Percentiles rank a stretch among this genome's conserved stretches.
phyloP scores from a whole-genome alignment of 2,329 filamentous ascomycete genomes.

The Dothistroma pini region DNA sequence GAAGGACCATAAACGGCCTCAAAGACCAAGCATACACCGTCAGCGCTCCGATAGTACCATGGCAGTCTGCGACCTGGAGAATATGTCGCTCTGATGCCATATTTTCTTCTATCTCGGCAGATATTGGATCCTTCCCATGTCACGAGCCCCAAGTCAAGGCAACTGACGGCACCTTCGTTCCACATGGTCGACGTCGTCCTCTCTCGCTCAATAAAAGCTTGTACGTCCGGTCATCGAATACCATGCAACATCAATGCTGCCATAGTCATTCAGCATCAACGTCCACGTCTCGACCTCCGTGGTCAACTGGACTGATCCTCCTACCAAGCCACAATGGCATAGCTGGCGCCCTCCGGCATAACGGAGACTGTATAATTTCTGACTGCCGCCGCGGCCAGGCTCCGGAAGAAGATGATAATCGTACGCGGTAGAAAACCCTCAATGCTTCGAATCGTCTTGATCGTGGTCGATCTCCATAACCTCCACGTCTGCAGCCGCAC shows the following conservation, averaged over 20 bases:
- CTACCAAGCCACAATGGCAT: conserved; percentile 5
- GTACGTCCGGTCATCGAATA: background rate
- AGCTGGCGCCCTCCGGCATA: background rate
- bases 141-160: background rate
- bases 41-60: background rate
- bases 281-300: background rate
- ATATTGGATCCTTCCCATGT: background rate
- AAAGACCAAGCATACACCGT: background rate
- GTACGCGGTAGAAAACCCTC: too few species aligned
- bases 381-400: conserved; percentile 5
- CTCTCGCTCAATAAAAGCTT: background rate
- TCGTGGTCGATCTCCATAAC: too few species aligned
- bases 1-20: background rate
- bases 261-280: background rate
- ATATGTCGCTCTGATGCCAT: background rate
- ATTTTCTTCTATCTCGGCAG: background rate
- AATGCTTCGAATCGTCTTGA: too few species aligned
- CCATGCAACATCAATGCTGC: background rate
- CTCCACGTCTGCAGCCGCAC: too few species aligned
- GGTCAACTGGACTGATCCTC: background rate
- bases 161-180: background rate
- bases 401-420: too few species aligned
- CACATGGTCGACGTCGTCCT: background rate
- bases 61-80: background rate
- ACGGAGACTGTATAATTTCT: conserved; percentile 5